Evolutionary conservation across 2,329 filamentous ascomycete species (phyloP), one percentile per base, ranked within the genome.

Genomic region (Aspergillus fumigatiaffinis): DNA sequence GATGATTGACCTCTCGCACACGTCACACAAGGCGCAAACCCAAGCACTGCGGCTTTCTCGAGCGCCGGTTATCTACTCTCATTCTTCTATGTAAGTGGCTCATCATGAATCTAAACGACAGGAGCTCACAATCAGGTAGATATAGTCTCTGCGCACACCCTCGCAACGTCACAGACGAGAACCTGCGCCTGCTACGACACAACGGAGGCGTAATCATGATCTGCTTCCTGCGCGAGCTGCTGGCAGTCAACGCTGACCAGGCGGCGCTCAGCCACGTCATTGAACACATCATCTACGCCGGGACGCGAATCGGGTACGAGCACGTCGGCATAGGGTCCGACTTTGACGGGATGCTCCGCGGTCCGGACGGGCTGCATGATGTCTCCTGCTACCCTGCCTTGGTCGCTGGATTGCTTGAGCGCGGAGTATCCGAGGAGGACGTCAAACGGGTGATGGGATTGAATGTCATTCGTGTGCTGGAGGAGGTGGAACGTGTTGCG

Each of bases 341-440:
- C 55, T 71, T 66, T 54, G 64, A 68, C 52, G 68, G 68, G 1
- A 66, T 62, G 44, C 50, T 53, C 17, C 41, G 48, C 3, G 53
- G 51, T 6, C 52, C 58, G 2, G 6, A 41, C 3, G 64, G 64
- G 14, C 35, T 65, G 10, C 55, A 65, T n/a, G 62, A 93, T 70
- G 90, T 93, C 9, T 84, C 85, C 51, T 89, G 88, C 68, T 92
- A 86, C 65, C 90, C 90, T 0, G 83, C 86, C 52, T 74, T 94
- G 26, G 82, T 94, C 1, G 84, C 84, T 4, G 87, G 89, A 73
- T 73, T 94, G 59, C 75, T 94, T 61, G 77, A 78, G 51, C 80
- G 85, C 51, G 89, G 89, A 0, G 80, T 93, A 5, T 87, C 41
- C 1, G 41, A 44, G 41, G n/a, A 20, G n/a, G 41, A 44, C 4